Evolutionary conservation across 1,284 basidiomycete genomes (phyloP), one percentile per base, ranked within the genome.

Genomic region (Porodaedalea pini): DNA sequence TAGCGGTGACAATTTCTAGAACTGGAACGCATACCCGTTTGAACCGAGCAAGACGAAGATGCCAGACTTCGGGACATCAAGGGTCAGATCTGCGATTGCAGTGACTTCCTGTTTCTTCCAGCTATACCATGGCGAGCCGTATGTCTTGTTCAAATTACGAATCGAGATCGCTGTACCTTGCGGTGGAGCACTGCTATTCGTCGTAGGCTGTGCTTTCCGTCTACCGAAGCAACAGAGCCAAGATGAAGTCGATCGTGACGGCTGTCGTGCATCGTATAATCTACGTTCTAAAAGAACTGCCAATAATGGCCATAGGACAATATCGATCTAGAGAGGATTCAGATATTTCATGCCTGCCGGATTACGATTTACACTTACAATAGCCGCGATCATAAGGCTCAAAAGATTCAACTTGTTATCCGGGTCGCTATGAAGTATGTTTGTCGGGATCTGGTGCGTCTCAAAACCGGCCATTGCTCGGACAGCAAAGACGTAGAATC

Each of bases 11-110:
- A 48, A 4, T 23, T 4, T 2, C 17, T 52, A 13, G 3, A 3
- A 36, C 25, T 43, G 13, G 41, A 45, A 15, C 54, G 29, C 17
- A 21, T 15, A 83, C 83, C 86, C 86, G 61, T 88, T 88, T 1
- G 84, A 82, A 11, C 89, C 90, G 3, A 91, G 72, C 5, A 92
- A 71, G 13, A 90, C 88, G 64, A 85, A 90, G 34, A 91, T 88
- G 7, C 86, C 87, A 13, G 73, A 75, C 63, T 82, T 81, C 1
- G 86, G 87, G 5, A 90, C 78, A 58, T 83, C 78, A 50, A 90
- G 68, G 0, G 81, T 81, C 23, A 90, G 76, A 62, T 87, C 81
- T 2, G 73, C 71, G 19, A 90, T 78, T 0, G 88, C 88, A 0
- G 77, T 81, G 10, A 88, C 78, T 3, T 67, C 57, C 34, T 71